Evolutionary conservation across 2,329 filamentous ascomycete genomes (phyloP).

Genomic region (Colletotrichum higginsianum): DNA sequence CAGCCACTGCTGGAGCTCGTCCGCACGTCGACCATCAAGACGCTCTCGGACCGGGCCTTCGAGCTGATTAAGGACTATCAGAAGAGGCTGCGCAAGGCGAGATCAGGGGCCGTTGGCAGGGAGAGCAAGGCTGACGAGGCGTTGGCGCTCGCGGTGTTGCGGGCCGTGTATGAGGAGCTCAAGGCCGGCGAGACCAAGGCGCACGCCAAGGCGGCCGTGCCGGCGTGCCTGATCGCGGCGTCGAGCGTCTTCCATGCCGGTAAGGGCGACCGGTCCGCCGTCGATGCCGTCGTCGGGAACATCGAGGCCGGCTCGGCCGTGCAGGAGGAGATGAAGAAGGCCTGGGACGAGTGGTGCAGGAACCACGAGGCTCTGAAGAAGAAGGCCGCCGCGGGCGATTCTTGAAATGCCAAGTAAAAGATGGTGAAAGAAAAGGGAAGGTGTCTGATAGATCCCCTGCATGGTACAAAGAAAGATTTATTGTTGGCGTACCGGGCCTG

Average conservation of each 20-base stretch:
- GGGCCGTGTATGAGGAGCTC: slow-evolving; percentile 78
- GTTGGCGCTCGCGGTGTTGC: slow-evolving; percentile 70
- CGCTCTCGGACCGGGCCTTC: slow-evolving; percentile 80
- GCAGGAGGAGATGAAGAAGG: slow-evolving; percentile 37
- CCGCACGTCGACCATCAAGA: slow-evolving; percentile 82
- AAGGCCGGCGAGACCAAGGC: slow-evolving; percentile 74
- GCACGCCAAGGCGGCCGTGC: slow-evolving; percentile 82
- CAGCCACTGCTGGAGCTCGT: slow-evolving; percentile 83
- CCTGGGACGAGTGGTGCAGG: slow-evolving; percentile 41
- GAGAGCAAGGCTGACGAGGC: slow-evolving; percentile 58
- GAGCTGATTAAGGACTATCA: slow-evolving; percentile 82
- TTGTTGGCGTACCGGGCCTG: slow-evolving; percentile 8
- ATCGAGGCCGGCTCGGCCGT: slow-evolving; percentile 62
- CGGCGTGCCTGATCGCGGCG: slow-evolving; percentile 77
- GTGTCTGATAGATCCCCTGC: neutral
- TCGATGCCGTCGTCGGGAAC: slow-evolving; percentile 75
- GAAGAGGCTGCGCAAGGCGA: slow-evolving; percentile 74
- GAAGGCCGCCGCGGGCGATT: slow-evolving; percentile 4
- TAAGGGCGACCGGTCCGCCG: slow-evolving; percentile 65
- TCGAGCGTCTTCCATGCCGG: slow-evolving; percentile 72
- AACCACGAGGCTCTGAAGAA: slow-evolving; percentile 40
- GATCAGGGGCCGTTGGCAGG: slow-evolving; percentile 58
- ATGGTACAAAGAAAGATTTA: neutral
- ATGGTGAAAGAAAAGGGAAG: neutral
- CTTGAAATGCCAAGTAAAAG: slow-evolving; percentile 17